Percentiles rank a stretch among this genome's conserved stretches.
Evolutionary conservation across 768 basidiomycete genomes (phyloP).

Genomic region (Termitomyces sp.): DNA sequence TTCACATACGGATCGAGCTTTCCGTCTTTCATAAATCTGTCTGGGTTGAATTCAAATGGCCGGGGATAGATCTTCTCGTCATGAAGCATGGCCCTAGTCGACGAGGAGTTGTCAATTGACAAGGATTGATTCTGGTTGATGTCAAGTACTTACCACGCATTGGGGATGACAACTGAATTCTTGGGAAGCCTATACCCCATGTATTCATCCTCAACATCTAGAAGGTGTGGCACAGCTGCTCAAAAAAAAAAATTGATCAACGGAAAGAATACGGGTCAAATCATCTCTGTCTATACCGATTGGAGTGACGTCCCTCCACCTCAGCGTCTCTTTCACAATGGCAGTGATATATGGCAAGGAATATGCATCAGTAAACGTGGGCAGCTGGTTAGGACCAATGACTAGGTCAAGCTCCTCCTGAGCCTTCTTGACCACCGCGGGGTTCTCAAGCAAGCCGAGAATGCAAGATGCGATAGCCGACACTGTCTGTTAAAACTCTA

Average conservation of each 20-base stretch:
- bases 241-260: not conserved
- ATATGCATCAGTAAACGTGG: conserved; percentile 22
- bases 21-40: conserved; percentile 27
- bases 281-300: conserved; percentile 13
- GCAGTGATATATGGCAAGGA: conserved; percentile 29
- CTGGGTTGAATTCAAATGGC: conserved; percentile 28
- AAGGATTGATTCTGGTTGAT: not conserved
- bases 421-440: conserved; percentile 21
- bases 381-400: conserved; percentile 22
- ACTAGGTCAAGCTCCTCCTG: conserved; percentile 27
- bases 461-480: conserved; percentile 18
- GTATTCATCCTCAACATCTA: conserved; percentile 27
- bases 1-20: conserved; percentile 12
- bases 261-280: not conserved
- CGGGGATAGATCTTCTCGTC: conserved; percentile 26
- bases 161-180: conserved; percentile 22
- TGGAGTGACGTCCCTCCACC: conserved; percentile 21
- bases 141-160: conserved; percentile 24
- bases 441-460: conserved; percentile 24
- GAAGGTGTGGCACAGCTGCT: conserved; percentile 26
- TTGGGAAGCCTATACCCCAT: conserved; percentile 30
- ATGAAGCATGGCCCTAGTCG: conserved; percentile 27
- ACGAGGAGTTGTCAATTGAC: not conserved
- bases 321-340: conserved; percentile 25
- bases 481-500: conserved; percentile 16